phyloP scores from a whole-genome alignment of 2,329 filamentous ascomycete genomes.

The Calonectria multiphialidica region DNA sequence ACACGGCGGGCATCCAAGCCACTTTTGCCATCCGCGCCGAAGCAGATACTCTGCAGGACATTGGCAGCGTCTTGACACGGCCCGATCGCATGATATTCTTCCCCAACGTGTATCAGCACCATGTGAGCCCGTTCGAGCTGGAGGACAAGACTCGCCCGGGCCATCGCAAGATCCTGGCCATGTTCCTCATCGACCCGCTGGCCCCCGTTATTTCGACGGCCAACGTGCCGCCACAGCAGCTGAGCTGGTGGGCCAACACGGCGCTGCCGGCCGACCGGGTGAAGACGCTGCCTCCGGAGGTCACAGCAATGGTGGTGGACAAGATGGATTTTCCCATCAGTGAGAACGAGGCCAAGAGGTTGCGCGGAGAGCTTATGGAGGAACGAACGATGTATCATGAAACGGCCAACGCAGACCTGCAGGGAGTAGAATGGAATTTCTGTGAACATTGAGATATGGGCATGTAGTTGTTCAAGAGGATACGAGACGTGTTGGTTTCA shows the following conservation, averaged over 20 bases:
- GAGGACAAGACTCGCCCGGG: constrained; percentile 64
- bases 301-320: constrained; percentile 35
- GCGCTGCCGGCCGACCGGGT: background rate
- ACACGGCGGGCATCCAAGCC: constrained; percentile 46
- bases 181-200: constrained; percentile 72
- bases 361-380: constrained; percentile 43
- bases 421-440: constrained; percentile 32
- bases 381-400: constrained; percentile 36
- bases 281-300: constrained; percentile 35
- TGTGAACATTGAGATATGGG: constrained; percentile 40
- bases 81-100: constrained; percentile 66
- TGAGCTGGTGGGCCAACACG: constrained; percentile 49
- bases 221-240: constrained; percentile 59
- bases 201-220: constrained; percentile 57
- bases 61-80: constrained; percentile 61
- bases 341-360: constrained; percentile 36
- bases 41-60: constrained; percentile 43
- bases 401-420: background rate
- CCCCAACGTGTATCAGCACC: constrained; percentile 66
- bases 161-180: constrained; percentile 69
- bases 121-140: constrained; percentile 64
- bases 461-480: background rate
- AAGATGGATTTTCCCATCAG: constrained; percentile 39
- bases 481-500: background rate
- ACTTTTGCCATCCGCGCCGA: constrained; percentile 49